phyloP scores from a whole-genome alignment of 2,329 filamentous ascomycete species.

The Fusarium nelsonii region DNA sequence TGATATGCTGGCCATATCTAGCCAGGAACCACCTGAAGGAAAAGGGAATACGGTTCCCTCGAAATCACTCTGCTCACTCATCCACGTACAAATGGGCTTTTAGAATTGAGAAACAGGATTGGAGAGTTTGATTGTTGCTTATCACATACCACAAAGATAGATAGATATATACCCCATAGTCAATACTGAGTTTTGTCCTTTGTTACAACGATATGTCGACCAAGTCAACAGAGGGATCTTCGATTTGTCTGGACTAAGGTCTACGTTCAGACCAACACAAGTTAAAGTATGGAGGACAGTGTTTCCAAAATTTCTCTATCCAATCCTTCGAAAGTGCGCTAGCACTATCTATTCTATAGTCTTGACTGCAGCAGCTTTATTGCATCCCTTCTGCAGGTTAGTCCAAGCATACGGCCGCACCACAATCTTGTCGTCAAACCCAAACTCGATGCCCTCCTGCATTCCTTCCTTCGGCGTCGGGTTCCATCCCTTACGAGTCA shows the following conservation, averaged over 20 bases:
- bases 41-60: too few species aligned
- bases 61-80: neutral
- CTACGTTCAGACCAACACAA: too few species aligned
- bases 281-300: too few species aligned
- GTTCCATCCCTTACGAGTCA: neutral
- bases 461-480: neutral
- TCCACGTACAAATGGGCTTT: neutral
- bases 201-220: neutral
- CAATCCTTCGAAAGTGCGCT: neutral
- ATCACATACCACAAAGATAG: slow-evolving; percentile 8
- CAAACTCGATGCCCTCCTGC: slow-evolving; percentile 4
- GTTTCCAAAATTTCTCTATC: neutral
- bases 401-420: neutral
- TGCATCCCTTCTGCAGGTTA: neutral
- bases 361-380: neutral
- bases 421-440: neutral
- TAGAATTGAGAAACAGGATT: slow-evolving; percentile 2
- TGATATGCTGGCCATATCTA: slow-evolving; percentile 22
- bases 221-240: neutral
- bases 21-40: neutral
- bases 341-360: neutral
- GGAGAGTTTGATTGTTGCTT: neutral
- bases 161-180: slow-evolving; percentile 37
- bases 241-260: too few species aligned
- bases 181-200: slow-evolving; percentile 12